Base-by-base conservation (phyloP, 805 yeast genomes). In the Candida tammaniensis region DNA sequence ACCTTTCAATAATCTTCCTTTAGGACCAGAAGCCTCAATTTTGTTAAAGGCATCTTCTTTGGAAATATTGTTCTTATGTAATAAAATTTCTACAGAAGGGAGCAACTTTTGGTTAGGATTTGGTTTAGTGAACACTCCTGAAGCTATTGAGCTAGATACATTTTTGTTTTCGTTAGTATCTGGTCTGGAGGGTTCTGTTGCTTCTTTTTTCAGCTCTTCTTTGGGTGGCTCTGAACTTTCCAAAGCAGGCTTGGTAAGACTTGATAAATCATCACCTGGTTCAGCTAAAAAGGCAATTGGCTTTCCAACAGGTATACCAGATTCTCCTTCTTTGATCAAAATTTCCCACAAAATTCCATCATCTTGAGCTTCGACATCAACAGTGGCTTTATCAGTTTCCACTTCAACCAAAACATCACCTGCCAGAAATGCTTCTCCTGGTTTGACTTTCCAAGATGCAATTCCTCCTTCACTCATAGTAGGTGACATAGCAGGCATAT, bases 401-500 rank as follows among this genome's bases (percentile, higher is more conserved):
- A 85, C 84, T 51, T 84, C 93, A 25, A 85, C 55, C 22, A 85
- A 57, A 4, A 80, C 83, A 47, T 93, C 98, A 15, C 98, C 98
- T 6, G 94, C 74, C 20, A 67, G 53, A 61, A 83, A 91, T 4
- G 69, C 36, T 4, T 86, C 93, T 18, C 82, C 82, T 23, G 60
- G 41, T 57, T 88, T 80, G 51, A 80, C 70, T 56, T 86, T 85
- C 98, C 98, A 91, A 35, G 78, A 72, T 9, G 87, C 86, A 44
- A 91, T 75, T 5, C 95, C 96, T 25, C 98, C 98, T 55, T 81
- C 86, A 19, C 88, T 87, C 98, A 91, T 91, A 5, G 98, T 91
- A 27, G 98, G 98, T 4, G 97, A 89, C 96, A 91, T 86, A 17
- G 98, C 97, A 4, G 98, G 98, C 98, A 91, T 91, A 35, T 71